These are phyloP conservation scores for Globisporangium spinosum DNA, from an alignment of 352 stramenopile species.

Conservation along the genomic window DNA sequence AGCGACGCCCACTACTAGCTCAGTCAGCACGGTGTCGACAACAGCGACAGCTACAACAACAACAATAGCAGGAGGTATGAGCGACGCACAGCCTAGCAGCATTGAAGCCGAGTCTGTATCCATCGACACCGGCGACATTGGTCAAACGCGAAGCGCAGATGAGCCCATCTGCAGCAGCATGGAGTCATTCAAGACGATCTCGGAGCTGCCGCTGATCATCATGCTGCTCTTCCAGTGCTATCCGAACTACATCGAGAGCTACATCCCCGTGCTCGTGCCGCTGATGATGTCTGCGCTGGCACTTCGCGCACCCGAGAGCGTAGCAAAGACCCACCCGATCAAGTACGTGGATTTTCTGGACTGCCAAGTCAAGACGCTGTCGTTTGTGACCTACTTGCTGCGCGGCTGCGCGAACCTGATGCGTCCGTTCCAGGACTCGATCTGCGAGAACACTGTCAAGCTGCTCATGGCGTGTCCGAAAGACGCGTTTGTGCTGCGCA, in stretches of 20 bases:
- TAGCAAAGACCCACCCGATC: slow-evolving; percentile 51
- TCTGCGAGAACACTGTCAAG: slow-evolving; percentile 93
- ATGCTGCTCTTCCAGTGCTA: slow-evolving; percentile 99
- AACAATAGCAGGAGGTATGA: slow-evolving; percentile 21
- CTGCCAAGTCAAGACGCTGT: slow-evolving; percentile 97
- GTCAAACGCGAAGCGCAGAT: slow-evolving; percentile 19
- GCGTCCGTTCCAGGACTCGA: slow-evolving; percentile 92
- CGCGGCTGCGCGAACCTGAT: slow-evolving; percentile 90
- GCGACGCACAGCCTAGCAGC: background rate
- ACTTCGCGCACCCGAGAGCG: slow-evolving; percentile 68
- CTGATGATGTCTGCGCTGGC: slow-evolving; percentile 96
- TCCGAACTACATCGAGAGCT: slow-evolving; percentile 93
- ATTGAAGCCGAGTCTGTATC: slow-evolving; percentile 18
- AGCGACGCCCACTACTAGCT: background rate
- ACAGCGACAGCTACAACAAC: slow-evolving; percentile 17
- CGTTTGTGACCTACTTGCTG: slow-evolving; percentile 97
- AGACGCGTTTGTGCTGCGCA: slow-evolving; percentile 92
- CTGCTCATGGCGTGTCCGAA: slow-evolving; percentile 93
- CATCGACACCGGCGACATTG: slow-evolving; percentile 18
- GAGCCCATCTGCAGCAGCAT: slow-evolving; percentile 77
- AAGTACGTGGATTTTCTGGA: slow-evolving; percentile 91
- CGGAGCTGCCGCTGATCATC: slow-evolving; percentile 96
- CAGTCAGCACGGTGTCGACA: background rate
- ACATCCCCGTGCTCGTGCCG: slow-evolving; percentile 93
- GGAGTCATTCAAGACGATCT: slow-evolving; percentile 95